Conservation (phyloP, 495 filamentous ascomycete genomes). For the Hypoxylon lenormandii region DNA sequence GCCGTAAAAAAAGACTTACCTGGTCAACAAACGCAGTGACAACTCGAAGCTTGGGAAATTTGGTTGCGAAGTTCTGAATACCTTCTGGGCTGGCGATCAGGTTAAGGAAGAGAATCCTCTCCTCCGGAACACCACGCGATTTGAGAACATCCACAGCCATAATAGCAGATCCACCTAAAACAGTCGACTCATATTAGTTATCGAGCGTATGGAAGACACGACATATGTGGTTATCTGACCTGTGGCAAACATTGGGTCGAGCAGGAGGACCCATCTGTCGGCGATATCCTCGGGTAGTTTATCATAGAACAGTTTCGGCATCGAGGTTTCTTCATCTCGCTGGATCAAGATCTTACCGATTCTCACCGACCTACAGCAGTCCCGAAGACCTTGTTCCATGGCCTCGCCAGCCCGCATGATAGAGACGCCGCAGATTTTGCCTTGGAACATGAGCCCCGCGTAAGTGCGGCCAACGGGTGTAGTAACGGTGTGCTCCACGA, state of each 20-base stretch:
- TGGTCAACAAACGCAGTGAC: constrained; percentile 97
- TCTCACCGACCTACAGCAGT: constrained; percentile 94
- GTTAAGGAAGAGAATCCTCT: constrained; percentile 94
- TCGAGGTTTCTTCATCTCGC: constrained; percentile 91
- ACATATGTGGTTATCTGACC: constrained; percentile 64
- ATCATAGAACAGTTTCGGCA: constrained; percentile 94
- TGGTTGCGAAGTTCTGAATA: constrained; percentile 86
- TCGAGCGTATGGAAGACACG: constrained; percentile 28
- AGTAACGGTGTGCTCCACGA: constrained; percentile 84
- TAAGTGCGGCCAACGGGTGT: constrained; percentile 92
- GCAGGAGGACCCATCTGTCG: constrained; percentile 89
- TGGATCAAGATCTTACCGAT: constrained; percentile 99
- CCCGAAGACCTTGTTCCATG: constrained; percentile 96
- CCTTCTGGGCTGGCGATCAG: constrained; percentile 95
- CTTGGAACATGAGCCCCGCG: constrained; percentile 91
- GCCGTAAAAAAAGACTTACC: constrained; percentile 39
- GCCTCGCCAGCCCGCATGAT: constrained; percentile 98
- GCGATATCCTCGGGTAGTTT: constrained; percentile 95
- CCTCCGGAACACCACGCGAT: constrained; percentile 89
- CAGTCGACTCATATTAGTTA: constrained; percentile 25
- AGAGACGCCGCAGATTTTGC: constrained; percentile 97
- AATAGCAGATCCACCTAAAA: constrained; percentile 86
- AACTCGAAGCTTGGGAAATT: constrained; percentile 90
- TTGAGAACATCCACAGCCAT: constrained; percentile 95
- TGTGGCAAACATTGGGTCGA: constrained; percentile 99